Evolutionary conservation across 2,329 filamentous ascomycete species (phyloP).

Genomic region (Colletotrichum melonis): DNA sequence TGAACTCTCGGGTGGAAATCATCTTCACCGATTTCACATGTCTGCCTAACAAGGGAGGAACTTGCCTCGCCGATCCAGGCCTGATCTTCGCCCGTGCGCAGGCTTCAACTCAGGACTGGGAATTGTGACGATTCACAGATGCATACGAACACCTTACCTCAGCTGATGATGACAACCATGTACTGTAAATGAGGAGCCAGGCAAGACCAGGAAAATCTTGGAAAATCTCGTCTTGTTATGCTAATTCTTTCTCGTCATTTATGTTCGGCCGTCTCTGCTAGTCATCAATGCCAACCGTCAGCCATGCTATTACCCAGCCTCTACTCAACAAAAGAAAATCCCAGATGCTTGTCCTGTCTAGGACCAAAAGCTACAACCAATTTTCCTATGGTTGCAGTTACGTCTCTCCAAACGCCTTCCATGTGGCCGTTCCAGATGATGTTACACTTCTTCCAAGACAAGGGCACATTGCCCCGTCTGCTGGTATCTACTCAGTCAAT

Average conservation of each 20-base stretch:
- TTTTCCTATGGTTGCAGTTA: conserved; percentile 11
- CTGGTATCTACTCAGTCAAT: not conserved
- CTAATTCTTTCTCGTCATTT: conserved; percentile 7
- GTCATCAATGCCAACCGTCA: not conserved
- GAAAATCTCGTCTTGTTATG: not conserved
- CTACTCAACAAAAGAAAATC: conserved; percentile 20
- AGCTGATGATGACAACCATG: no score
- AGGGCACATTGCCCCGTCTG: not conserved
- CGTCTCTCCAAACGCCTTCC: conserved; percentile 26
- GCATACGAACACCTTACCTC: no score
- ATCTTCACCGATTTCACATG: not conserved
- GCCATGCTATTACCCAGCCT: conserved; percentile 14
- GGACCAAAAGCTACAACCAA: conserved; percentile 9
- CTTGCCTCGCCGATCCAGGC: not conserved
- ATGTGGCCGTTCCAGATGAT: not conserved
- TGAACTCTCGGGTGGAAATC: not conserved
- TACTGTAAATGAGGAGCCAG: not conserved
- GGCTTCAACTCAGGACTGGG: not conserved
- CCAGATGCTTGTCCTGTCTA: conserved; percentile 19
- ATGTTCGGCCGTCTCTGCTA: conserved; percentile 24
- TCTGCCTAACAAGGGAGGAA: conserved; percentile 6
- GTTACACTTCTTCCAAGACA: not conserved
- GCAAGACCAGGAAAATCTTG: not conserved
- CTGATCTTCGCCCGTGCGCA: not conserved
- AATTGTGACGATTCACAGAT: no score